Conservation (phyloP, 1,284 basidiomycete species). For the Malassezia sp. region DNA sequence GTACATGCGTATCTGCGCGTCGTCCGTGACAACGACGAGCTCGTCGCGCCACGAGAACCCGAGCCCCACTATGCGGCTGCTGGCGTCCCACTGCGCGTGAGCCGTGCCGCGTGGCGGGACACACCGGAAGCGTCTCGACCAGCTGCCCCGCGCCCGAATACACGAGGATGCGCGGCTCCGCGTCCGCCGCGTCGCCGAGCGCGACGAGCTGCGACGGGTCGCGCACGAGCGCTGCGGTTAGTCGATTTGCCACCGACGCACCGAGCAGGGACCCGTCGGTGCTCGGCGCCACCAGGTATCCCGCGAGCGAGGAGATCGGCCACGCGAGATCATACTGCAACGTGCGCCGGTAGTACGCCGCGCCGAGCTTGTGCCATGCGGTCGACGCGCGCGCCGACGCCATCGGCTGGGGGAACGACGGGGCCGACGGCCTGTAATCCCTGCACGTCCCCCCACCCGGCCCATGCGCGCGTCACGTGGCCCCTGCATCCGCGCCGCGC, state of each 20-base stretch:
- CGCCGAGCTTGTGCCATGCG: constrained; percentile 37
- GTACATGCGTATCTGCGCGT: constrained; percentile 80
- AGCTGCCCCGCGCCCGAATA: constrained; percentile 50
- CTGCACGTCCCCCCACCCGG: too few relatives aligned
- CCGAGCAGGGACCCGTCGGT: constrained; percentile 79
- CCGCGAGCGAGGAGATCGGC: constrained; percentile 64
- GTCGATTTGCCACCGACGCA: constrained; percentile 45
- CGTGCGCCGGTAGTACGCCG: constrained; percentile 54
- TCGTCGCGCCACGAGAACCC: constrained; percentile 72
- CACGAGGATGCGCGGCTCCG: constrained; percentile 56
- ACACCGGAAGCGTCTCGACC: constrained; percentile 50
- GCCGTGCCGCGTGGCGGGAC: too few relatives aligned
- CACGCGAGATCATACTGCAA: constrained; percentile 74
- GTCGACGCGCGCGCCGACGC: constrained; percentile 1
- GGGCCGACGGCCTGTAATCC: too few relatives aligned
- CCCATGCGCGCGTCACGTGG: too few relatives aligned
- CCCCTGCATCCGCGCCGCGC: too few relatives aligned
- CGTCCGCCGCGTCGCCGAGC: constrained; percentile 57
- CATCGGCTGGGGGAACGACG: too few relatives aligned
- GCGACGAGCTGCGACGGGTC: constrained; percentile 71
- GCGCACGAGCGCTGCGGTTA: constrained; percentile 65
- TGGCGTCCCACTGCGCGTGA: constrained; percentile 80
- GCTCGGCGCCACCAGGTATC: constrained; percentile 70
- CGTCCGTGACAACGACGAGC: constrained; percentile 76
- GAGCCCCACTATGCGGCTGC: constrained; percentile 60